Conservation (phyloP, 1,139 yeast genomes). For the Sugiyamaella castrensis region DNA sequence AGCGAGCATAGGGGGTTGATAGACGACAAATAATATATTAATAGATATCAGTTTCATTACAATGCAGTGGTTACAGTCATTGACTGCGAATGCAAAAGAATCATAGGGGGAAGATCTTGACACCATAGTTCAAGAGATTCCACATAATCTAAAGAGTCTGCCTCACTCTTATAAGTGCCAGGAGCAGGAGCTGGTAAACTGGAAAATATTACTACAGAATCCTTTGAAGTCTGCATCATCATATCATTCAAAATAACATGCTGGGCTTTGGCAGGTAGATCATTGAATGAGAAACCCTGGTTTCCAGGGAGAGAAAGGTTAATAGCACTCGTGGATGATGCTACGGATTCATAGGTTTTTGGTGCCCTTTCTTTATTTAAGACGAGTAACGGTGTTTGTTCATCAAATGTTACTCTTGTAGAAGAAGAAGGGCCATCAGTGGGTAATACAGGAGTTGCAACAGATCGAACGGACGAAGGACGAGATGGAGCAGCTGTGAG, state of each 20-base stretch:
- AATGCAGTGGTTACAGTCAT: conserved; percentile 93
- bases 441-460: background rate
- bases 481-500: conserved; percentile 10
- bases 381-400: conserved; percentile 17
- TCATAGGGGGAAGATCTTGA: conserved; percentile 72
- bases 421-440: too few relatives aligned
- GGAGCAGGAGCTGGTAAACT: conserved; percentile 85
- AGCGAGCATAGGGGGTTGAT: too few relatives aligned
- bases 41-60: conserved; percentile 31
- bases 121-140: conserved; percentile 79
- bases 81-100: conserved; percentile 83
- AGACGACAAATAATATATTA: too few relatives aligned
- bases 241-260: conserved; percentile 83
- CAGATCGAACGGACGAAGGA: conserved; percentile 11
- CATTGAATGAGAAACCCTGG: conserved; percentile 59
- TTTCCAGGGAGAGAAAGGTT: conserved; percentile 11
- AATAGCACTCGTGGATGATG: background rate
- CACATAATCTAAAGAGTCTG: conserved; percentile 70
- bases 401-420: conserved; percentile 10
- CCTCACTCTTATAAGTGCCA: conserved; percentile 71
- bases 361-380: background rate
- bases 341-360: too few relatives aligned
- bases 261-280: conserved; percentile 87
- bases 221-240: conserved; percentile 61
- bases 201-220: conserved; percentile 71